Percentiles rank a stretch among this genome's conserved stretches.
Evolutionary conservation across 768 basidiomycete genomes (phyloP).

Genomic region (Saitozyma sp.): DNA sequence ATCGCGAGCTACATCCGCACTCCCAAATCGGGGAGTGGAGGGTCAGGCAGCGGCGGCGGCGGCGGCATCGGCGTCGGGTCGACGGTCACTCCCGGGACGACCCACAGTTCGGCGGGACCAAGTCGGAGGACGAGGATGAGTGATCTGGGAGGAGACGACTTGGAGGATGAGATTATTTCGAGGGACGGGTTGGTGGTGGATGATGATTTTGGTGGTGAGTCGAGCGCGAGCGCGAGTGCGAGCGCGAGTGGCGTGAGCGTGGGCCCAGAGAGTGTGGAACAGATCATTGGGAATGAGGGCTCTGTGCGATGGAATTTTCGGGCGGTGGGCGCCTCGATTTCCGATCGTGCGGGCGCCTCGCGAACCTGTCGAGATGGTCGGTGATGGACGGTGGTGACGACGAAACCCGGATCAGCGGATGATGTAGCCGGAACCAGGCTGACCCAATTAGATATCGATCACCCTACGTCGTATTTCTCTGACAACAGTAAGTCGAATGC

Average conservation of each 20-base stretch:
- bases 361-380: no score
- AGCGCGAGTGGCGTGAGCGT: neutral
- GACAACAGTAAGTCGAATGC: no score
- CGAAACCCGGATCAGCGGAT: neutral
- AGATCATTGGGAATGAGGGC: no score
- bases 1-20: neutral
- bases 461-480: neutral
- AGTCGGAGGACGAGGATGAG: conserved; percentile 18
- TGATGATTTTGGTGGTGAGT: conserved; percentile 9
- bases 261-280: neutral
- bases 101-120: conserved; percentile 2
- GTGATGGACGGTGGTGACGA: no score
- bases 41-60: conserved; percentile 4
- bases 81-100: conserved; percentile 6
- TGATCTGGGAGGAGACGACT: conserved; percentile 25
- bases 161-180: conserved; percentile 19
- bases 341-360: neutral
- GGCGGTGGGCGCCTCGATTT: neutral
- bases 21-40: conserved; percentile 1
- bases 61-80: conserved; percentile 3
- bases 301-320: no score
- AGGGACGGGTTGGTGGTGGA: conserved; percentile 12
- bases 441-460: conserved; percentile 4
- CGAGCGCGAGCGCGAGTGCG: neutral
- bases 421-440: neutral